Base-by-base conservation (phyloP, 2,329 filamentous ascomycete species). In the Botrytis porri region DNA sequence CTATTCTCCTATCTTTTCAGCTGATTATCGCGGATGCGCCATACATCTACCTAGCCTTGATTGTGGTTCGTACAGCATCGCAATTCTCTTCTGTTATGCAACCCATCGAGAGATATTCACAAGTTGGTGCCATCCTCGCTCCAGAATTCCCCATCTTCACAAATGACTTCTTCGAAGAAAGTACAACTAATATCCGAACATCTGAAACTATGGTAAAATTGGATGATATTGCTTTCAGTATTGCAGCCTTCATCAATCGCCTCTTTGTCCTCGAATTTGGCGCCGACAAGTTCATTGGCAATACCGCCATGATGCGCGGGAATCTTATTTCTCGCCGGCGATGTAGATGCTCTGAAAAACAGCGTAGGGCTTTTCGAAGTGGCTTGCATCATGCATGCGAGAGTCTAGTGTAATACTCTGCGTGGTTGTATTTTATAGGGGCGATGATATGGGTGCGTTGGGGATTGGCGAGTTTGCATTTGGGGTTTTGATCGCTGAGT, bases 221-320 rank as follows among this genome's bases (percentile, higher is more conserved):
- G n/a, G 73, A 78, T 66, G 73, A 62, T 62, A 60, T 77, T 12
- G 70, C 61, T 25, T 86, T 84, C 78, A 84, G 85, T 74, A 76
- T 81, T 54, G 82, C 81, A 25, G 80, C 80, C 39, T 85, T 87
- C 72, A 77, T 86, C 61, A 81, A 82, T 18, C 82, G 82, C 1
- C 80, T 86, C 0, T 86, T 86, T 75, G 77, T 88, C 18, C 82
- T 88, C 54, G 86, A 88, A 75, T 84, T 80, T 74, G 86, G 85
- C 14, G 85, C 86, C 35, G 85, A 88, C 77, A 84, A 84, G 69
- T 87, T 88, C 77, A 81, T 88, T 74, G 83, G 86, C 74, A 83
- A 87, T 71, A 86, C 86, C 9, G 84, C 84, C 85, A 2, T 79
- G 88, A 6, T 88, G 86, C 76, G 78, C 84, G 25, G 86, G 84